Evolutionary conservation across 345 rosid genomes (phyloP), one percentile per base, ranked within the genome.

Genomic region (Zanthoxylum bungeanum): DNA sequence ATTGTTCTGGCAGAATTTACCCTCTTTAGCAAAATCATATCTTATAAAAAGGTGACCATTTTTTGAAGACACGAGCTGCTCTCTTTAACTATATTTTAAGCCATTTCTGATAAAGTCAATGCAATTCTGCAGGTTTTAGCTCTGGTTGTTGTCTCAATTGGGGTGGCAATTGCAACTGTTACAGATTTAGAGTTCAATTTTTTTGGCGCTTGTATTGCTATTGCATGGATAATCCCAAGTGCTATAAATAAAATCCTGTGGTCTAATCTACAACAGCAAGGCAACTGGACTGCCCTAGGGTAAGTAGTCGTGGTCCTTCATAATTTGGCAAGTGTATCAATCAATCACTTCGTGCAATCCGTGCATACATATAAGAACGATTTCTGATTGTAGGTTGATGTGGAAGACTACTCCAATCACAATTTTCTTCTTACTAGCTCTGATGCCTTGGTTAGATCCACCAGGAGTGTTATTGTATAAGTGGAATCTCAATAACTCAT

Each of bases 341-440:
- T 19, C 53, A 67, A 57, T 46, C 44, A 57, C 37, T 21, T 22
- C 12, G 1, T 17, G 11, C 31, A 56, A 12, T 10, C 55, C 7
- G 1, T 1, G 6, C 10, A 56, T 68, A 58, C 49, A 62, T 47
- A 12, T n/a, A 34, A 64, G 46, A 30, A 58, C 21, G 0, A 49
- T 21, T 25, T 53, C 11, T 68, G 14, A n/a, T 17, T 79, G 82
- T 70, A 95, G 99, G 76, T 77, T 95, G 83, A 95, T 95, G 99
- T 95, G 98, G 99, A 95, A 87, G 88, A 92, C 99, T 5, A 95
- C 98, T 2, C 99, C 98, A 0, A 77, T 88, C 66, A 95, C 99
- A 1, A 60, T 95, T 47, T 85, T 92, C 64, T 92, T 95, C 86
- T 78, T 95, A 53, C 57, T 92, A 64, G 93, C 96, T 22, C 73